These are phyloP conservation scores for Anthracocystis panici-leucophaei DNA, from an alignment of 1,284 basidiomycete species.

Conservation along the genomic window DNA sequence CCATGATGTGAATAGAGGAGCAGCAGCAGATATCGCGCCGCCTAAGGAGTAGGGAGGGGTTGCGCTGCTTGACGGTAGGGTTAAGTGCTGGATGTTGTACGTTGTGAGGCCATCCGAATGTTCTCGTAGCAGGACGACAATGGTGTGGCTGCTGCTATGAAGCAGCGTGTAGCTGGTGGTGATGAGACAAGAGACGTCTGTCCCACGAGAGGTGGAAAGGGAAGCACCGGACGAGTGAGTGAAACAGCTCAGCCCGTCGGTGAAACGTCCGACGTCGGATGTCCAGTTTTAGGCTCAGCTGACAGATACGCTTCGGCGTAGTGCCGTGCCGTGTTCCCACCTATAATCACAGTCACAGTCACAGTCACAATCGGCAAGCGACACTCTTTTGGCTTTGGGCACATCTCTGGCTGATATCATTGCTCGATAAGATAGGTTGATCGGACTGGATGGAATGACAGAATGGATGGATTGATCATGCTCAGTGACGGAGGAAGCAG, in stretches of 20 bases:
- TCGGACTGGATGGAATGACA: not conserved
- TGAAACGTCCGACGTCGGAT: conserved; percentile 9
- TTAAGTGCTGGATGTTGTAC: not conserved
- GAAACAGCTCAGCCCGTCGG: conserved; percentile 1
- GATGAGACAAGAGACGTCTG: not conserved
- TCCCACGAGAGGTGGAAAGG: not conserved
- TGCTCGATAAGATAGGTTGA: not conserved
- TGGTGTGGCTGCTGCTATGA: not conserved
- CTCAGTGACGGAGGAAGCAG: no score
- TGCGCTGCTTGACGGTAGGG: not conserved
- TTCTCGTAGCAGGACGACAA: not conserved
- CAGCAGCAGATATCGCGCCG: not conserved
- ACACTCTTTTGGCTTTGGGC: not conserved
- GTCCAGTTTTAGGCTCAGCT: not conserved
- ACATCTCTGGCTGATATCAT: not conserved
- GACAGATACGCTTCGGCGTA: not conserved
- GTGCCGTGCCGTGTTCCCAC: not conserved
- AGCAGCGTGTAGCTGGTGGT: conserved; percentile 7
- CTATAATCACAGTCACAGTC: not conserved
- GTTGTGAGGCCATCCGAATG: not conserved
- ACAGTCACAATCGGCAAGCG: conserved; percentile 2
- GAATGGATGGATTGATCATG: no score
- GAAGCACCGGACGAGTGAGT: not conserved
- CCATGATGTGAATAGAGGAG: conserved; percentile 10
- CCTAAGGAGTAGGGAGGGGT: not conserved